These are phyloP conservation scores for Rhytidhysteron rufulum DNA, from an alignment of 2,329 filamentous ascomycete species.

Conservation along the genomic window DNA sequence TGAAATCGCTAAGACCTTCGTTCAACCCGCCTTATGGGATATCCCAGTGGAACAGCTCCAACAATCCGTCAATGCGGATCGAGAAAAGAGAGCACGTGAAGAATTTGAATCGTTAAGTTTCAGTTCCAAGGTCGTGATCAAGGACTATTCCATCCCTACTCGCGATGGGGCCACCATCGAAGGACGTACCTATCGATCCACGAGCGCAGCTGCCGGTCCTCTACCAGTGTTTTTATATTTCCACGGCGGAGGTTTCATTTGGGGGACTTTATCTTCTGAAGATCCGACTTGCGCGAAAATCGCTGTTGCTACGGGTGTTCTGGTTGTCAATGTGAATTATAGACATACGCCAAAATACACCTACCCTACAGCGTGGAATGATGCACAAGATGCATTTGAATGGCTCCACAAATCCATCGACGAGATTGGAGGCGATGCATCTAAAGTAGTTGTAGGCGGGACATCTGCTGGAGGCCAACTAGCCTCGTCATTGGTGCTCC, in stretches of 20 bases:
- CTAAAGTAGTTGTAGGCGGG: conserved; percentile 48
- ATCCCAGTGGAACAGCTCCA: too few relatives aligned
- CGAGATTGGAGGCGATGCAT: conserved; percentile 36
- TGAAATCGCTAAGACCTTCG: too few relatives aligned
- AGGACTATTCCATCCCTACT: background rate
- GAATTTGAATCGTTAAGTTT: background rate
- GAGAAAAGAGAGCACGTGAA: background rate
- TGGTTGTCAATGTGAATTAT: conserved; percentile 56
- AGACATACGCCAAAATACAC: conserved; percentile 54
- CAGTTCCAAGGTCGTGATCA: background rate
- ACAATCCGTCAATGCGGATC: background rate
- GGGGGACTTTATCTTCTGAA: conserved; percentile 53
- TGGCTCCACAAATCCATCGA: conserved; percentile 48
- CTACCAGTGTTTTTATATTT: background rate
- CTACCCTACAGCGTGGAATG: conserved; percentile 53
- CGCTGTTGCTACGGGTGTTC: conserved; percentile 38
- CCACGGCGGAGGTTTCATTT: conserved; percentile 56
- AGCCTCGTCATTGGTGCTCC: conserved; percentile 41
- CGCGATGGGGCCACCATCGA: background rate
- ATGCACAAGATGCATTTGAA: conserved; percentile 51
- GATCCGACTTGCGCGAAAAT: conserved; percentile 51
- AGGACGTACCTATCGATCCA: background rate
- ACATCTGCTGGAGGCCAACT: conserved; percentile 51
- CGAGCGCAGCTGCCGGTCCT: background rate
- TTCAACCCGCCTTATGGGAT: too few relatives aligned